Evolutionary conservation across 1,284 basidiomycete species (phyloP).

Genomic region (Cerioporus squamosus): DNA sequence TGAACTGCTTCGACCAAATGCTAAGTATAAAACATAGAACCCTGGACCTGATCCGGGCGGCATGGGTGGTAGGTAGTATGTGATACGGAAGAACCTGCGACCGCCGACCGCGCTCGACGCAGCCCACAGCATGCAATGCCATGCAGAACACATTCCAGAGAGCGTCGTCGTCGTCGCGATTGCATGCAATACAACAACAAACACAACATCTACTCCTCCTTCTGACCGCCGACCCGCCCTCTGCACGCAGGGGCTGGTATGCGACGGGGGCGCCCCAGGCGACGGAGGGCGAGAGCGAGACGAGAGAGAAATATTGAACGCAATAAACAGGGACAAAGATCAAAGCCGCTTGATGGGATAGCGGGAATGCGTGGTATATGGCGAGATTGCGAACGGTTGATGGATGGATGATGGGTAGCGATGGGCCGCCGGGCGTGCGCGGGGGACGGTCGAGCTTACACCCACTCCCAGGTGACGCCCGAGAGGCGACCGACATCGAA

Average conservation of each 20-base stretch:
- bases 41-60: constrained; percentile 6
- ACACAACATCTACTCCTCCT: constrained; percentile 12
- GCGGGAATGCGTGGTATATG: constrained; percentile 2
- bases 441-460: constrained; percentile 32
- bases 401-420: neutral
- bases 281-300: constrained; percentile 20
- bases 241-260: constrained; percentile 29
- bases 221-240: constrained; percentile 26
- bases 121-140: constrained; percentile 17
- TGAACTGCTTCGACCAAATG: too few species aligned
- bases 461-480: constrained; percentile 50
- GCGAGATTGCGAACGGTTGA: too few species aligned
- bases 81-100: constrained; percentile 7
- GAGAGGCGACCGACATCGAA: constrained; percentile 52
- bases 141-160: constrained; percentile 26
- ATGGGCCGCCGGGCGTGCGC: too few species aligned
- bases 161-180: constrained; percentile 15
- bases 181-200: constrained; percentile 27
- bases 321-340: constrained; percentile 24
- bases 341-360: constrained; percentile 4
- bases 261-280: constrained; percentile 28
- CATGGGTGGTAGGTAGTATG: neutral
- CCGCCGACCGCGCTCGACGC: constrained; percentile 18
- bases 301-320: constrained; percentile 19
- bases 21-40: constrained; percentile 1